Conservation (phyloP, 2,329 filamentous ascomycete species). For the Penicillium olsonii region DNA sequence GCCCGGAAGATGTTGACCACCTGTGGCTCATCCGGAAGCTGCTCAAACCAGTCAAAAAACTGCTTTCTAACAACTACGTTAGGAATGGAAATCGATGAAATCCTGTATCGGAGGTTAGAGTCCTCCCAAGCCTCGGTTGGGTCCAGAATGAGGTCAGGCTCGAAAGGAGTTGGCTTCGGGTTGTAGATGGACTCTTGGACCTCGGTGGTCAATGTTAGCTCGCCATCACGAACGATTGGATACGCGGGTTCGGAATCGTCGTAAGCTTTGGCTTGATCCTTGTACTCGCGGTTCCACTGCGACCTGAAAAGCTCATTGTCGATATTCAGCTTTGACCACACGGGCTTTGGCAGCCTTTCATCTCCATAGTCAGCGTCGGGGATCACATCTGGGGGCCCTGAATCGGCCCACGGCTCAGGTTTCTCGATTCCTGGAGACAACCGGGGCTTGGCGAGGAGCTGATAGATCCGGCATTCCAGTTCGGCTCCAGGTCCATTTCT, state of each 20-base stretch:
- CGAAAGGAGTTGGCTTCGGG: neutral
- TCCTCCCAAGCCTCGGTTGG: neutral
- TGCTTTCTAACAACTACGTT: neutral
- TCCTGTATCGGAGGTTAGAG: neutral
- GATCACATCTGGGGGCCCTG: neutral
- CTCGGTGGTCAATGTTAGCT: neutral
- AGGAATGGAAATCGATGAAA: neutral
- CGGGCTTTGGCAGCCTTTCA: neutral
- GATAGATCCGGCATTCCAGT: slow-evolving; percentile 21
- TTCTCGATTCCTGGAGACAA: neutral
- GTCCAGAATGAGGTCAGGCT: neutral
- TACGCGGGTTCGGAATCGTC: neutral
- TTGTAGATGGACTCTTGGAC: neutral
- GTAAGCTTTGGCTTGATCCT: slow-evolving; percentile 3
- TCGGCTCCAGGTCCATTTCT: slow-evolving; percentile 32
- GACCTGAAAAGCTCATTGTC: neutral
- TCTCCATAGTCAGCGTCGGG: neutral
- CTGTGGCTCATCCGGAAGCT: slow-evolving; percentile 15
- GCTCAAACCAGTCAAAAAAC: slow-evolving; percentile 24
- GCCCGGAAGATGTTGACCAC: slow-evolving; percentile 30
- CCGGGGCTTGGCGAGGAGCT: slow-evolving; percentile 11
- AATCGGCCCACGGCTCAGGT: slow-evolving; percentile 1
- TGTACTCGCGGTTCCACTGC: neutral
- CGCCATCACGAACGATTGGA: neutral
- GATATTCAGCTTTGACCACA: neutral